phyloP scores from a whole-genome alignment of 768 basidiomycete species.

The Baorangia bicolor region DNA sequence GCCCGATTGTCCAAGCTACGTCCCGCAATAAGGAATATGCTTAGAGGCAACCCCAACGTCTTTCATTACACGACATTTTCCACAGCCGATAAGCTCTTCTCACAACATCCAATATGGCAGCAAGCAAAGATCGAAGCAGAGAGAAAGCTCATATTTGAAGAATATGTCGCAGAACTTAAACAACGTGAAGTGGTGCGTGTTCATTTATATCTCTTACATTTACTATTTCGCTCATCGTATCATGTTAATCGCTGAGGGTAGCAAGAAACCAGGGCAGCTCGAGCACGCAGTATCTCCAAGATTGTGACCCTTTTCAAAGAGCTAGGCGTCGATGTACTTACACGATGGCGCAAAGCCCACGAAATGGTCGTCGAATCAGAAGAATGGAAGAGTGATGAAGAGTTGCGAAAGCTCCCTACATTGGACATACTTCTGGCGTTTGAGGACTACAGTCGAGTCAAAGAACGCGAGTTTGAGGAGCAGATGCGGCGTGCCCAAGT shows the following conservation, averaged over 20 bases:
- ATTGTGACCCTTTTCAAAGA: conserved; percentile 83
- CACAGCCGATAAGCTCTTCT: conserved; percentile 84
- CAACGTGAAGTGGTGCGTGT: conserved; percentile 81
- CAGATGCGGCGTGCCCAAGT: conserved; percentile 76
- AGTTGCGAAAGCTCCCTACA: conserved; percentile 80
- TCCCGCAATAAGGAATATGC: conserved; percentile 82
- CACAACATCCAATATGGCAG: conserved; percentile 89
- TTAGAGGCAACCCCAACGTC: conserved; percentile 83
- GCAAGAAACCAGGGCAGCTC: conserved; percentile 78
- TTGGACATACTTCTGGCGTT: conserved; percentile 92
- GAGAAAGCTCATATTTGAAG: conserved; percentile 84
- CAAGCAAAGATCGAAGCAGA: conserved; percentile 85
- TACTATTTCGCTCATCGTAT: conserved; percentile 3
- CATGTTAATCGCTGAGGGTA: conserved; percentile 29
- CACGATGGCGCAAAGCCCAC: conserved; percentile 87
- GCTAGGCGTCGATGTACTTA: conserved; percentile 89
- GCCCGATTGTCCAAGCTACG: conserved; percentile 80
- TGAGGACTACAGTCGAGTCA: conserved; percentile 88
- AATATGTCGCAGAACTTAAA: conserved; percentile 84
- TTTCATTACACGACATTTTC: conserved; percentile 90
- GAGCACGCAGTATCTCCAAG: conserved; percentile 77
- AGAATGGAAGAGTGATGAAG: conserved; percentile 74
- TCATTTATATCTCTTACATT: neutral
- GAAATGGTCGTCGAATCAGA: conserved; percentile 71
- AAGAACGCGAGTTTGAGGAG: conserved; percentile 91